Evolutionary conservation across 495 filamentous ascomycete species (phyloP).

Genomic region (Tuber microsphaerosporum): DNA sequence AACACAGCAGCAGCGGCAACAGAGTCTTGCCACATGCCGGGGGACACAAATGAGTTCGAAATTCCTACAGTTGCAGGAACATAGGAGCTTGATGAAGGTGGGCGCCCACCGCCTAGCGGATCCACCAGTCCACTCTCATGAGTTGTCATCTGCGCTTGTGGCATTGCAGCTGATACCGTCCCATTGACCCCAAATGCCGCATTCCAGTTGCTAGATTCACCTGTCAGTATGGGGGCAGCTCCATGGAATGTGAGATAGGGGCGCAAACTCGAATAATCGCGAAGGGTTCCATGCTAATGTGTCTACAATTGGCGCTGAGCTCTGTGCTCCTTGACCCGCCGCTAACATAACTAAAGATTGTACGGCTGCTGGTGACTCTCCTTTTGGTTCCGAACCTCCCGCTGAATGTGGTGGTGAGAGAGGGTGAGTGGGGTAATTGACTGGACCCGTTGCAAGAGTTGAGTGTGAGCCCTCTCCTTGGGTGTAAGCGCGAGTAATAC

Average conservation of each 20-base stretch:
- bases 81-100: slow-evolving; percentile 48
- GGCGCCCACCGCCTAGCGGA: slow-evolving; percentile 40
- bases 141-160: slow-evolving; percentile 32
- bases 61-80: slow-evolving; percentile 47
- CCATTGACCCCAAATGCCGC: slow-evolving; percentile 42
- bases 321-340: slow-evolving; percentile 49
- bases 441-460: slow-evolving; percentile 52
- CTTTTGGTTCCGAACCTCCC: slow-evolving; percentile 65
- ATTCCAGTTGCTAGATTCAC: slow-evolving; percentile 39
- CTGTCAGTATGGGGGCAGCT: slow-evolving; percentile 8
- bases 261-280: slow-evolving; percentile 82
- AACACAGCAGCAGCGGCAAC: slow-evolving; percentile 83
- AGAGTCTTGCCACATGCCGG: slow-evolving; percentile 92
- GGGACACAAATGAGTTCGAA: slow-evolving; percentile 63
- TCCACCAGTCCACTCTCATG: slow-evolving; percentile 40
- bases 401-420: slow-evolving; percentile 77
- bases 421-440: slow-evolving; percentile 68
- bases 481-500: slow-evolving; percentile 54
- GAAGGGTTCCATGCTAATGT: slow-evolving; percentile 81
- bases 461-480: slow-evolving; percentile 46
- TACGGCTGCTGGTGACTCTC: slow-evolving; percentile 65
- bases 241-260: neutral
- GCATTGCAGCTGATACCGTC: slow-evolving; percentile 31
- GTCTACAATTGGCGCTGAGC: slow-evolving; percentile 57
- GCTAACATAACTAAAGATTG: slow-evolving; percentile 73